Base-by-base conservation (phyloP, 805 yeast species). In the Metschnikowia lunata region DNA sequence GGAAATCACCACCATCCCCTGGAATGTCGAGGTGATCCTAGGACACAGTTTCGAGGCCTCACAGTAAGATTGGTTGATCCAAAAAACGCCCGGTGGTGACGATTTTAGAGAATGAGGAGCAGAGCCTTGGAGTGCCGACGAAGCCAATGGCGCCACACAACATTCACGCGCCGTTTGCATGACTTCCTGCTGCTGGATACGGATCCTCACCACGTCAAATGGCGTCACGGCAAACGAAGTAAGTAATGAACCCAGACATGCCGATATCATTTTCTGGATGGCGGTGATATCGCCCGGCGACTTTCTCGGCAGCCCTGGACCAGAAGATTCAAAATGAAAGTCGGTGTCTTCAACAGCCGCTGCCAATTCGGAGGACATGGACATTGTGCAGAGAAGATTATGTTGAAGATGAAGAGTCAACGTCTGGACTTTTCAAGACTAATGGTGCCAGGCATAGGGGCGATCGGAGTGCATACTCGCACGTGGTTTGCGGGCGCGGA, bases 151-250 rank as follows among this genome's bases (percentile, higher is more conserved):
- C 7, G 28, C 45, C 27, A 36, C 48, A 43, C 72, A 66, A 45
- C 72, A 66, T 26, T 58, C 56, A 7, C 40, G 42, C 3, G 23
- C 23, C 11, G 47, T 43, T 6, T 54, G 43, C 36, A 85, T 63
- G 54, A 80, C 67, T 49, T 82, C 83, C 56, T 86, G 95, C 55
- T 86, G 95, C 52, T 86, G 95, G 27, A 85, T 66, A 47, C 95
- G 66, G 27, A 86, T 80, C 48, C 91, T 67, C 0, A 86, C 84
- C 33, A 86, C 93, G 61, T 86, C 95, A 62, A 86, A 78, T 1
- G 95, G 95, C 1, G 93, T 86, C 30, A 86, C 80, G 34, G 83
- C 81, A 31, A 83, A 54, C 0, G 91, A 84, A 2, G 91, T 86
- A 15, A 85, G 54, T 7, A 86, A 56, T 0, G 91, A 83, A 0